Evolutionary conservation across 2,329 filamentous ascomycete species (phyloP), one percentile per base, ranked within the genome.

Genomic region (Fusarium sp.): DNA sequence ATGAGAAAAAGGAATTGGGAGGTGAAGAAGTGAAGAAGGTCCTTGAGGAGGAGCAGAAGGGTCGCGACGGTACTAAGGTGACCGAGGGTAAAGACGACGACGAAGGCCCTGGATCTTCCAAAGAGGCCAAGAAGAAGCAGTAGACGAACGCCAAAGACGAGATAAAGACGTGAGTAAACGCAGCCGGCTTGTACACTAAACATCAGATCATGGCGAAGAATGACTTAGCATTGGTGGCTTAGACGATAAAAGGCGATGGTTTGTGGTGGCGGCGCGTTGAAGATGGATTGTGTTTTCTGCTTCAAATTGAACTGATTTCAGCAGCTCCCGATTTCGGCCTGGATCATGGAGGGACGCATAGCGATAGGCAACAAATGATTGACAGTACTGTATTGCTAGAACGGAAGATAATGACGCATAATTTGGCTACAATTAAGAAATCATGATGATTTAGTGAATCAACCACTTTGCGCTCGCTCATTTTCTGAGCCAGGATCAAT

Each of bases 1-100:
- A 97, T 73, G 93, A 96, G 81, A 86, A 84, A 64, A 83, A 83
- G 66, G 92, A 97, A 70, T 88, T 95, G 52, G 89, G 88, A 14
- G 87, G 87, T n/a, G 88, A 91, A 72, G 86, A 91, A 33, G 85
- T 89, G 1, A 85, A 84, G 77, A 81, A 88, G 71, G 84, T 84
- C 17, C 76, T 90, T 33, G 86, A 88, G 65, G 80, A 85, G 63
- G 87, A 89, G 75, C 79, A 82, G 66, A 80, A 78, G 39, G 78
- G 78, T 33, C 77, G 76, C 38, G 76, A 78, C 11, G 72, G 75
- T 22, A 72, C 73, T 13, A 76, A 80, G n/a, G 74, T 78, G 3
- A 80, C 82, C 0, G 80, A 79, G 9, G 76, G 79, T 9, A 79
- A 82, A n/a, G 75, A 80, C 7, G 76, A 80, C 0, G 74, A 79